These are phyloP conservation scores for Aspergillus affinis DNA, from an alignment of 495 filamentous ascomycete genomes.

Conservation along the genomic window DNA sequence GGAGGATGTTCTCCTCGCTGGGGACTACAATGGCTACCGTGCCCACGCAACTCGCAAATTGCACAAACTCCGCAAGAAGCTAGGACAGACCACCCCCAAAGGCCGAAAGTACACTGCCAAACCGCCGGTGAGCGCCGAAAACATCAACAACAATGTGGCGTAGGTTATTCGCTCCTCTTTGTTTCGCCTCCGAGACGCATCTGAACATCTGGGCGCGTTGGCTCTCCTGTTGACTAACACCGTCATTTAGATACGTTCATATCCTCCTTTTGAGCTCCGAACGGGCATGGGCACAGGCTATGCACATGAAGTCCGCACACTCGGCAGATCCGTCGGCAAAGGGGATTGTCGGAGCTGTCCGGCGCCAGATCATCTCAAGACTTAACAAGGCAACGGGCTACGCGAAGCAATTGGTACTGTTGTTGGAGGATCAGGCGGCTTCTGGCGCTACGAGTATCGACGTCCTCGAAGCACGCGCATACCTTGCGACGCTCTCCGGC, in stretches of 20 bases:
- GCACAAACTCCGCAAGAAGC: constrained; percentile 78
- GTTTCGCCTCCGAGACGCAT: neutral
- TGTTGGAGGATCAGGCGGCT: constrained; percentile 56
- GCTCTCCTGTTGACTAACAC: constrained; percentile 17
- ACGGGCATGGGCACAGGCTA: constrained; percentile 93
- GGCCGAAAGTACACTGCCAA: constrained; percentile 80
- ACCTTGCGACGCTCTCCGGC: constrained; percentile 70
- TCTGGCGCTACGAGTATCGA: constrained; percentile 69
- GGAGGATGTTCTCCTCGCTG: constrained; percentile 79
- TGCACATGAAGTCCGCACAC: constrained; percentile 86
- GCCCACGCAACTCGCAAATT: constrained; percentile 76
- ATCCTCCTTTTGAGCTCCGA: constrained; percentile 83
- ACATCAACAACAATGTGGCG: constrained; percentile 76
- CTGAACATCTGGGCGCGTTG: neutral
- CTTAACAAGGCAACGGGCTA: constrained; percentile 73
- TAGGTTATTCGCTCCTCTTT: constrained; percentile 39
- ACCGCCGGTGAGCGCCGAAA: constrained; percentile 67
- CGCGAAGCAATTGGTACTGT: constrained; percentile 64
- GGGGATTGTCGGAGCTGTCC: constrained; percentile 72
- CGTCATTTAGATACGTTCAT: constrained; percentile 63
- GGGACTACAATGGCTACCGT: constrained; percentile 86
- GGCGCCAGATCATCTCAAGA: constrained; percentile 84
- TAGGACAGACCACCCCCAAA: constrained; percentile 77
- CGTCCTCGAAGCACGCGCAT: constrained; percentile 83
- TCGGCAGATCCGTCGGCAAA: constrained; percentile 68